These are phyloP conservation scores for Beta lomatogona DNA, from an alignment of 179 eudicot genomes.

Conservation along the genomic window DNA sequence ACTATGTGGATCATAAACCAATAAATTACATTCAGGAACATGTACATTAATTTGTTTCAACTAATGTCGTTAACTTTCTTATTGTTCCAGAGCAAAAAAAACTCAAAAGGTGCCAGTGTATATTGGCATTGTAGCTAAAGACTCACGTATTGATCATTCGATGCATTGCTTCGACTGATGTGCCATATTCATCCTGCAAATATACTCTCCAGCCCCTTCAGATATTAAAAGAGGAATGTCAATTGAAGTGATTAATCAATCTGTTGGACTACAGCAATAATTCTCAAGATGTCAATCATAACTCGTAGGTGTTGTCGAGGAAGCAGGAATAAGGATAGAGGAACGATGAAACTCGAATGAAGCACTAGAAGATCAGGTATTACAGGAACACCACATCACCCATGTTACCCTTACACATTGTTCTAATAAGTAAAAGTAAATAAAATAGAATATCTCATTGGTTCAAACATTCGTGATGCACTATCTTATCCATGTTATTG, in stretches of 20 bases:
- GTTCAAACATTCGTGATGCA: too few relatives aligned
- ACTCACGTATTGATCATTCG: slow-evolving; percentile 66
- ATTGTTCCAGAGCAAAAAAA: background rate
- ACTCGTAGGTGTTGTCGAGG: background rate
- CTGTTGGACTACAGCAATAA: background rate
- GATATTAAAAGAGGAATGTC: background rate
- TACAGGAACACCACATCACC: background rate
- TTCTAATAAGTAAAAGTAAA: too few relatives aligned
- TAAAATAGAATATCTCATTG: too few relatives aligned
- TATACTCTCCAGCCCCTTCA: slow-evolving; percentile 91
- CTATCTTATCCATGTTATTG: too few relatives aligned
- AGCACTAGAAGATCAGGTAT: background rate
- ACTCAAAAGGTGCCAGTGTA: background rate
- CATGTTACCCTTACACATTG: too few relatives aligned
- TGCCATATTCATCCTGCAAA: slow-evolving; percentile 83
- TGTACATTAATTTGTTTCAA: background rate
- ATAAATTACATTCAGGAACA: background rate
- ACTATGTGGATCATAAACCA: slow-evolving; percentile 1
- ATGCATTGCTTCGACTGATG: slow-evolving; percentile 70
- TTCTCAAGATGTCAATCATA: background rate
- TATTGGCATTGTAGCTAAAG: slow-evolving; percentile 1
- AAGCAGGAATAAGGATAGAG: background rate
- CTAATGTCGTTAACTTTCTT: background rate
- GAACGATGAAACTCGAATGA: background rate
- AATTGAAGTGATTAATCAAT: background rate